Base-by-base conservation (phyloP, 371 early-diverging fungal genomes). In the Phascolomyces articulosus region DNA sequence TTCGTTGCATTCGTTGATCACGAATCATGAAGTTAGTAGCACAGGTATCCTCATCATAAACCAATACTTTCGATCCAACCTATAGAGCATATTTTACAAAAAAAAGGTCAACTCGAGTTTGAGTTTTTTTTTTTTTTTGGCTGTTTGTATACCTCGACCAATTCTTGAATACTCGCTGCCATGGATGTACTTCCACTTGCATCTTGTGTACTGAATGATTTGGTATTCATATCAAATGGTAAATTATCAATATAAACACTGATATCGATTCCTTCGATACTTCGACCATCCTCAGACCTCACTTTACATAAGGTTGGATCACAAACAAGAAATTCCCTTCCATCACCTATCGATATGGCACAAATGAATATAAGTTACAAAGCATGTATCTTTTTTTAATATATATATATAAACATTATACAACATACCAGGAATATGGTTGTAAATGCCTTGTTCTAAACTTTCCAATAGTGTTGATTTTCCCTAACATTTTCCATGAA, bases 1-100 rank as follows among this genome's bases (percentile, higher is more conserved):
- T 69, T 62, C 47, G 49, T 64, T 79, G 79, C 85, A 86, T 86
- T 20, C 87, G 75, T 38, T 63, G 51, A 55, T 86, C 87, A 4
- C 83, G 80, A 38, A 85, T 72, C 44, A 86, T 69, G 58, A 86
- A 86, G 59, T 86, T 86, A 18, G 85, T 86, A 4, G 87, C 87
- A 34, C 83, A 83, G 0, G 84, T 85, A 64, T 86, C 87, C 55
- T 86, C 87, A 59, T 86, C 87, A 44, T 82, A 77, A 26, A 84
- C 51, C 13, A 86, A 41, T 0, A 68, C 69, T 7, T 31, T 11
- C n/a, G 20, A 20, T 9, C 55, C 63, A 15, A 62, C 20, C 63
- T 62, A 20, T 23, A 18, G 15, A 31, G 16, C 15, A n/a, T 0
- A 44, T 13, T 13, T 44, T 44, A 44, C 15, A 3, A 34, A 2